Evolutionary conservation across 164 flowering plant species (phyloP).

Genomic region (Berberis vulgaris): DNA sequence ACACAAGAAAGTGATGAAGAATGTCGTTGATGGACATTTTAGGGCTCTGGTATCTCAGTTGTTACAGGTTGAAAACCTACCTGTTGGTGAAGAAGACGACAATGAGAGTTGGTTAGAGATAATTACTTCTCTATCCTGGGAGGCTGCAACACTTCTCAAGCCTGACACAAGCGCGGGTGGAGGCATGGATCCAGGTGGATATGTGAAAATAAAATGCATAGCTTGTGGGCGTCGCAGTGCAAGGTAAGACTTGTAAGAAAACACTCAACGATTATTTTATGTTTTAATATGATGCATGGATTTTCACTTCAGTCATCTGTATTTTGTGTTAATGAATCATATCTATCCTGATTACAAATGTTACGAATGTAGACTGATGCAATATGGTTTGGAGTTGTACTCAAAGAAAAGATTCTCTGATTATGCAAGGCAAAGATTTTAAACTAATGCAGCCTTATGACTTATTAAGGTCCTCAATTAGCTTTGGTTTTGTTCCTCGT

Average conservation of each 20-base stretch:
- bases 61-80: slow-evolving; percentile 82
- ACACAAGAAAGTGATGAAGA: slow-evolving; percentile 76
- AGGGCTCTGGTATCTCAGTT: slow-evolving; percentile 92
- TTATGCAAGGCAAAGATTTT: too few relatives aligned
- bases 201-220: slow-evolving; percentile 91
- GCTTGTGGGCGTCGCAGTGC: slow-evolving; percentile 79
- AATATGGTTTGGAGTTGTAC: too few relatives aligned
- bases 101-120: slow-evolving; percentile 86
- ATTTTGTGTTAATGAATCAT: too few relatives aligned
- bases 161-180: slow-evolving; percentile 93
- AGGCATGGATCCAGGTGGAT: slow-evolving; percentile 99
- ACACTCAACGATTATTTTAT: not conserved
- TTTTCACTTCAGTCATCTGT: too few relatives aligned
- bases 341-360: too few relatives aligned
- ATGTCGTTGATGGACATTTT: slow-evolving; percentile 93
- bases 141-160: slow-evolving; percentile 87
- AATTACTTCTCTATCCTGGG: slow-evolving; percentile 88
- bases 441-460: too few relatives aligned
- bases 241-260: slow-evolving; percentile 35
- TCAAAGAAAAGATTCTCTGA: too few relatives aligned
- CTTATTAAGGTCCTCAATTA: too few relatives aligned
- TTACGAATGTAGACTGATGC: too few relatives aligned
- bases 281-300: not conserved
- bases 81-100: slow-evolving; percentile 48
- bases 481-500: too few relatives aligned